Conservation (phyloP, 768 basidiomycete genomes). For the Pisolithus orientalis region DNA sequence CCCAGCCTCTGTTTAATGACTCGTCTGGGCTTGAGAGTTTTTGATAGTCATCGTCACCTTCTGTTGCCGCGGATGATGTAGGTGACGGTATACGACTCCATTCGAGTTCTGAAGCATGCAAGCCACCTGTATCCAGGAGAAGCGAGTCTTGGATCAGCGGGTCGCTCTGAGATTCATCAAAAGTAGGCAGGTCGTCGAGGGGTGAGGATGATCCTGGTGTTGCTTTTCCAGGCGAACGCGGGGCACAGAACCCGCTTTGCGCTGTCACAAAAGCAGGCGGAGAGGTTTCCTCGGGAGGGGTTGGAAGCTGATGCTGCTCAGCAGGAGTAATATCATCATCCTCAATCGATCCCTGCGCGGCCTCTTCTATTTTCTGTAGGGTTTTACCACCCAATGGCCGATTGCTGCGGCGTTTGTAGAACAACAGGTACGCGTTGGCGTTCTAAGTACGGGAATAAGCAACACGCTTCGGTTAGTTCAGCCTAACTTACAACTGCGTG, state of each 20-base stretch:
- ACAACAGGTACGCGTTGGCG: conserved; percentile 90
- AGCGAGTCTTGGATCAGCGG: conserved; percentile 28
- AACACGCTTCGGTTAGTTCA: not conserved
- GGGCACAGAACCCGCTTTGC: conserved; percentile 28
- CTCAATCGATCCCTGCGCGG: conserved; percentile 25
- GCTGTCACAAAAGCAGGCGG: conserved; percentile 13
- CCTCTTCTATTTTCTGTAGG: conserved; percentile 60
- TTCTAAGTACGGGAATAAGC: conserved; percentile 43
- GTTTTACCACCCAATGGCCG: conserved; percentile 81
- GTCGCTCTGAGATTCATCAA: conserved; percentile 42
- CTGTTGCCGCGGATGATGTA: conserved; percentile 40
- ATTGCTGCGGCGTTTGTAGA: conserved; percentile 84
- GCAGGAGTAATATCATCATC: conserved; percentile 21
- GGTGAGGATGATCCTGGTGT: conserved; percentile 34
- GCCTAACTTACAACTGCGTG: conserved; percentile 67
- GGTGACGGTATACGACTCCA: conserved; percentile 26
- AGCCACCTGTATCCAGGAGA: conserved; percentile 11
- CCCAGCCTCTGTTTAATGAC: conserved; percentile 4
- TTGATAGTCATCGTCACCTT: conserved; percentile 26
- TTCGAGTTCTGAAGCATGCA: conserved; percentile 16
- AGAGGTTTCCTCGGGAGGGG: conserved; percentile 39
- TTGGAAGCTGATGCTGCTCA: conserved; percentile 45
- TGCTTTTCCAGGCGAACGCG: conserved; percentile 26
- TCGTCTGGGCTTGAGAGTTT: conserved; percentile 2
- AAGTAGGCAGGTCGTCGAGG: conserved; percentile 39